Base-by-base conservation (phyloP, 208 protist genomes). In the Herpetomonas tarakana region DNA sequence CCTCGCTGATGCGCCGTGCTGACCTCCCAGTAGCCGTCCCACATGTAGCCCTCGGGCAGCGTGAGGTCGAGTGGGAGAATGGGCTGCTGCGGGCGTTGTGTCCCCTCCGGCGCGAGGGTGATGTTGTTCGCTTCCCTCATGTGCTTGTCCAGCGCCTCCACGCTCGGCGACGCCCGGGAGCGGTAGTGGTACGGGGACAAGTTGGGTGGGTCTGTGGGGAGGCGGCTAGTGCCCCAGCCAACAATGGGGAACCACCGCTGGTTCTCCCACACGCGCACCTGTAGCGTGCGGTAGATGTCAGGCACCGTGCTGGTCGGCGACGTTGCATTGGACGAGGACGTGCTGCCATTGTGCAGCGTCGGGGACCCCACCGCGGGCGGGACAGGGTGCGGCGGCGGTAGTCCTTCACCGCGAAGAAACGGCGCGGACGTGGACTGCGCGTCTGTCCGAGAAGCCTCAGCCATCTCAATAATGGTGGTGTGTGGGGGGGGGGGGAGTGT, bases 171-270 rank as follows among this genome's bases (percentile, higher is more conserved):
- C 3, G 3, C 41, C 27, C 31, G 53, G 9, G 44, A 6, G 14
- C 44, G 58, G 2, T 54, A 58, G n/a, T 52, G 62, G 18, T 76
- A 57, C 16, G 58, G 47, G n/a, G 64, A 76, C 56, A 85, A 85
- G 28, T 67, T 68, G 0, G 83, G 76, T 14, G 70, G 71, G 65
- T 91, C 80, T 3, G 41, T 41, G 12, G 52, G 52, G 35, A 85
- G 68, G 25, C 70, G 71, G 21, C 73, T 88, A 11, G 76, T 80
- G 11, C 53, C 65, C 81, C 83, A 87, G 16, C 83, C 83, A 9
- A 78, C 53, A 21, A 91, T 53, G 0, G 80, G 83, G 56, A 77
- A 91, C 75, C 83, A 87, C n/a, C 79, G 79, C 67, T 87, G 67
- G 51, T 70, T 82, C 51, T 87, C 83, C 22, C 60, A 71, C 16